Percentiles rank a stretch among this genome's conserved stretches.
Evolutionary conservation across 192 early-diverging fungal genomes (phyloP).

Genomic region (Tieghemiomyces parasiticus): DNA sequence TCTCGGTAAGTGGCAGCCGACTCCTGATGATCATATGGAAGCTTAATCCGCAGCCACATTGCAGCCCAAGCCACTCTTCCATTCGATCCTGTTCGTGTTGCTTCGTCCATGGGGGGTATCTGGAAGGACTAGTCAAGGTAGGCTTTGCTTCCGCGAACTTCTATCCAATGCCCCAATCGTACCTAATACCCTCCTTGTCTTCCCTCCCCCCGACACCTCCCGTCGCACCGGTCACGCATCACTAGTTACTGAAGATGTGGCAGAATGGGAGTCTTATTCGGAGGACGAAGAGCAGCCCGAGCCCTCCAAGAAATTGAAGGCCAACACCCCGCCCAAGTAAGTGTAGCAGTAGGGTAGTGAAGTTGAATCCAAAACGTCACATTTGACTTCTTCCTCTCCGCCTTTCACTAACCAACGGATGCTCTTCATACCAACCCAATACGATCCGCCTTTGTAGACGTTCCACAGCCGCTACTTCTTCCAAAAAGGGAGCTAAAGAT

Average conservation of each 20-base stretch:
- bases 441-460: neutral
- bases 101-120: neutral
- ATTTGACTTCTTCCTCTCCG: no score
- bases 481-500: neutral
- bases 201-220: no score
- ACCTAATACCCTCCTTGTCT: neutral
- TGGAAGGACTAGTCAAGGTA: no score
- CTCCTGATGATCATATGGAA: neutral
- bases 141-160: no score
- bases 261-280: neutral
- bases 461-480: neutral
- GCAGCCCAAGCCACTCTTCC: neutral
- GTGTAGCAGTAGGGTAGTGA: neutral
- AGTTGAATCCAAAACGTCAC: no score
- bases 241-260: neutral
- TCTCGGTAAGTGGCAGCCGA: neutral
- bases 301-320: neutral
- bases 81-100: neutral
- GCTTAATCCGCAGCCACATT: neutral
- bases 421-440: neutral
- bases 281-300: neutral
- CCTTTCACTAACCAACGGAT: neutral
- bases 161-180: no score
- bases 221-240: neutral
- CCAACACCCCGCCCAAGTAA: neutral